Conservation (phyloP, 306 rosid genomes). For the Coriaria nepalensis region DNA sequence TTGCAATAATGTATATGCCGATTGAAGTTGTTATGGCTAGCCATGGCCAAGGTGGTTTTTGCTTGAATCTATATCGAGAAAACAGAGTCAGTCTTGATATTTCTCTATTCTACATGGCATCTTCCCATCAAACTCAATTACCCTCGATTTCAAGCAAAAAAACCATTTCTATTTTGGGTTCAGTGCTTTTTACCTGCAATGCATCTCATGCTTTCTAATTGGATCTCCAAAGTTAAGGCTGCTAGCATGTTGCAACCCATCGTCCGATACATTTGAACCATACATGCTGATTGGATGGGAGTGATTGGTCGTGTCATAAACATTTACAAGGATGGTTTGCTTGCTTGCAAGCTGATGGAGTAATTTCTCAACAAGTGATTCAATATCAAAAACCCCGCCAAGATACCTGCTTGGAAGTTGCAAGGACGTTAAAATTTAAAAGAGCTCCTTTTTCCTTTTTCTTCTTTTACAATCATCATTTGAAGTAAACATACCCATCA, state of each 20-base stretch:
- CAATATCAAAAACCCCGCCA: constrained; percentile 88
- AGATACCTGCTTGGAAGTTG: constrained; percentile 57
- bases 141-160: no score
- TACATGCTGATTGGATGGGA: constrained; percentile 85
- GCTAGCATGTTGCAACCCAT: constrained; percentile 50
- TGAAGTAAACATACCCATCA: constrained; percentile 56
- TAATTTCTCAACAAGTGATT: constrained; percentile 90
- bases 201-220: constrained; percentile 91
- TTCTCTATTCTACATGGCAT: not conserved
- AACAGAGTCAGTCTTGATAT: constrained; percentile 5
- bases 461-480: not conserved
- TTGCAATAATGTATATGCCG: constrained; percentile 67
- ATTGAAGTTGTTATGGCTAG: constrained; percentile 56
- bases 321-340: constrained; percentile 81
- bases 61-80: constrained; percentile 64
- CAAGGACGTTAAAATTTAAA: no score
- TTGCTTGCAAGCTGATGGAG: constrained; percentile 98
- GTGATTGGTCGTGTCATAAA: constrained; percentile 75
- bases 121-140: no score
- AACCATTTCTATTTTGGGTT: no score
- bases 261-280: constrained; percentile 60
- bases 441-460: not conserved
- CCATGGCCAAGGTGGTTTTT: constrained; percentile 86
- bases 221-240: constrained; percentile 90
- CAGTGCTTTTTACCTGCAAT: constrained; percentile 51